A percentile compares a stretch with the other conserved stretches of the same genome.
phyloP scores from a whole-genome alignment of 306 rosid species.

The Gillenia trifoliata region DNA sequence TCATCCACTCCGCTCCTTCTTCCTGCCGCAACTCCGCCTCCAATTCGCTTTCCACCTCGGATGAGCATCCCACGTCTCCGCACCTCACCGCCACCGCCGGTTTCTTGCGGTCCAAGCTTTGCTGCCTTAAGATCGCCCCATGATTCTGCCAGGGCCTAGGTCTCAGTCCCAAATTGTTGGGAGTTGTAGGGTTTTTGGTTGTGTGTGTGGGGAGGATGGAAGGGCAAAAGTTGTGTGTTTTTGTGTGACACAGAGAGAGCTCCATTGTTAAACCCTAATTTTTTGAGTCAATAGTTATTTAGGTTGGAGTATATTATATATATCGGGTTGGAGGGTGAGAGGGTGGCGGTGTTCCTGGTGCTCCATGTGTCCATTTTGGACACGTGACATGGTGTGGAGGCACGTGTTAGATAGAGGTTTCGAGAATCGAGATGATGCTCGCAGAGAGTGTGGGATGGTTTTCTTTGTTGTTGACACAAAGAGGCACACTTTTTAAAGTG shows the following conservation, averaged over 20 bases:
- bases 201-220: neutral
- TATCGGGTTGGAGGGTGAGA: neutral
- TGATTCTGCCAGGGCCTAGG: neutral
- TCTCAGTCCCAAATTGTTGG: neutral
- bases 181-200: neutral
- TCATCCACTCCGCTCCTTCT: slow-evolving; percentile 28
- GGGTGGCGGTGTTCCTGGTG: neutral
- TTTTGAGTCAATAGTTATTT: neutral
- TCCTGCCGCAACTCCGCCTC: slow-evolving; percentile 40
- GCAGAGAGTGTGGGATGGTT: neutral
- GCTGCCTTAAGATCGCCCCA: neutral
- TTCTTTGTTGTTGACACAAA: no score
- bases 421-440: neutral
- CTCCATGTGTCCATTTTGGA: slow-evolving; percentile 19
- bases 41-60: slow-evolving; percentile 39
- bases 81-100: slow-evolving; percentile 19
- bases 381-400: neutral
- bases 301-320: neutral
- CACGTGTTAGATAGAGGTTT: neutral
- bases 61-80: slow-evolving; percentile 13
- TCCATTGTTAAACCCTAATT: slow-evolving; percentile 17
- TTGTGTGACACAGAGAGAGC: slow-evolving; percentile 15
- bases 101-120: neutral
- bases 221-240: neutral
- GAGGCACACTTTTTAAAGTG: slow-evolving; percentile 17